Evolutionary conservation across 2,329 filamentous ascomycete genomes (phyloP), one percentile per base, ranked within the genome.

Genomic region (Hymenoscyphus repandus): DNA sequence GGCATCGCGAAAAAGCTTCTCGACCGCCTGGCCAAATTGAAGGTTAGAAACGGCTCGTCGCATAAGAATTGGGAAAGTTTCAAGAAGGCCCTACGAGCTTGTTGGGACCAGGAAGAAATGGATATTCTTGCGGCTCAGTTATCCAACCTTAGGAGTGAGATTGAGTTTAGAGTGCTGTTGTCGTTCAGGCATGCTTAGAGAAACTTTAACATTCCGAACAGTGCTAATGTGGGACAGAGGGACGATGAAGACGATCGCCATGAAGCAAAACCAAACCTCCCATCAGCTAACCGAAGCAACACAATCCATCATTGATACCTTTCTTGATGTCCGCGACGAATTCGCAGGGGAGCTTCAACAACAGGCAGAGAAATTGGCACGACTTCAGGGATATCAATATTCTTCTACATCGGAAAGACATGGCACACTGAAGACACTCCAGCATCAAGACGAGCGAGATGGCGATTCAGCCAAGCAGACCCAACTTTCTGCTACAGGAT

Each of bases 1-100:
- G 18, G 27, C 11, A 49, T 49, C 30, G 47, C 39, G 11, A 18
- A 27, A 13, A 11, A 39, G 12, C 31, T 53, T 18, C 27, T 53
- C 3, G 6, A 2, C 6, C 34, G 43, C 22, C 32, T 53, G 12
- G 27, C 30, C 6, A 50, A 42, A 15, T 30, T 53, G 7, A 53
- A 53, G 31, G 38, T 53, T 10, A 20, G 40, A 20, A 31, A 17
- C 2, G 46, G 41, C n/a, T 18, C n/a, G n/a, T n/a, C 39, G 6
- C 47, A 49, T 15, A 32, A 31, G 31, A 38, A 27, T 20, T 52
- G 50, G 50, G 39, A 52, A 12, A 34, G 38, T n/a, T 52, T 52
- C 33, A 41, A 31, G 31, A 48, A 37, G 22, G 50, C 45, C 2
- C 18, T 52, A 7, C 17, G 45, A 36, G 33, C 31, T 6, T 34